phyloP scores from a whole-genome alignment of 2,329 filamentous ascomycete genomes.

The Fusarium sp. region DNA sequence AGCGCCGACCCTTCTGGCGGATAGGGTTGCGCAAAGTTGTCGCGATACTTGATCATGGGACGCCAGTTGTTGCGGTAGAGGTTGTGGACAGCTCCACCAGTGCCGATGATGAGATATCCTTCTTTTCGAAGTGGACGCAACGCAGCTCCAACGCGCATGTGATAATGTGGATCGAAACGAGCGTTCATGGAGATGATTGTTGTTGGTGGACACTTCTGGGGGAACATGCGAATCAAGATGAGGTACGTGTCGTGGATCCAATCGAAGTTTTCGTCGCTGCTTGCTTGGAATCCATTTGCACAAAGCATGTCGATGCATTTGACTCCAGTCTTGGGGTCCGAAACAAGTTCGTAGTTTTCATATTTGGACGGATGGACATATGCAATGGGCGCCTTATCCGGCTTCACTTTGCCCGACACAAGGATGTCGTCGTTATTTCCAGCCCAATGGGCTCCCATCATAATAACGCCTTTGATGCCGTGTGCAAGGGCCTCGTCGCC shows the following conservation, averaged over 20 bases:
- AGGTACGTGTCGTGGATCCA: slow-evolving; percentile 81
- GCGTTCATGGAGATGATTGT: slow-evolving; percentile 54
- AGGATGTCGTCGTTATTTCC: slow-evolving; percentile 66
- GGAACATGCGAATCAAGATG: slow-evolving; percentile 78
- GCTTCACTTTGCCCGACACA: slow-evolving; percentile 70
- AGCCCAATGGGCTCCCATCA: slow-evolving; percentile 71
- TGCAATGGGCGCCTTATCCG: slow-evolving; percentile 72
- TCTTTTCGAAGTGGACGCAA: slow-evolving; percentile 25
- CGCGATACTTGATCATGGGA: slow-evolving; percentile 64
- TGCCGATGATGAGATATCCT: slow-evolving; percentile 65
- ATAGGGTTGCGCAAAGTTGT: slow-evolving; percentile 14
- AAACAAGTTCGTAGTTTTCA: slow-evolving; percentile 69
- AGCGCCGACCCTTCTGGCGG: slow-evolving; percentile 62
- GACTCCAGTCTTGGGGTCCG: slow-evolving; percentile 66
- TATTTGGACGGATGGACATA: slow-evolving; percentile 76
- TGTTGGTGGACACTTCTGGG: slow-evolving; percentile 70
- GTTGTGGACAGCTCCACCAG: slow-evolving; percentile 75
- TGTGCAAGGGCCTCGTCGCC: slow-evolving; percentile 37
- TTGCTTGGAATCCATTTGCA: slow-evolving; percentile 64
- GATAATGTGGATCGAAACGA: slow-evolving; percentile 41
- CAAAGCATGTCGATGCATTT: slow-evolving; percentile 63
- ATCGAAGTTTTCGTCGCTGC: slow-evolving; percentile 68
- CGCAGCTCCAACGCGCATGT: slow-evolving; percentile 34
- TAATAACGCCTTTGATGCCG: slow-evolving; percentile 34
- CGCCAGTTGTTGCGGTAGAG: slow-evolving; percentile 75